A percentile compares a stretch with the other conserved stretches of the same genome.
phyloP scores from a whole-genome alignment of 2,329 filamentous ascomycete species.

The Pleurostoma richardsiae region DNA sequence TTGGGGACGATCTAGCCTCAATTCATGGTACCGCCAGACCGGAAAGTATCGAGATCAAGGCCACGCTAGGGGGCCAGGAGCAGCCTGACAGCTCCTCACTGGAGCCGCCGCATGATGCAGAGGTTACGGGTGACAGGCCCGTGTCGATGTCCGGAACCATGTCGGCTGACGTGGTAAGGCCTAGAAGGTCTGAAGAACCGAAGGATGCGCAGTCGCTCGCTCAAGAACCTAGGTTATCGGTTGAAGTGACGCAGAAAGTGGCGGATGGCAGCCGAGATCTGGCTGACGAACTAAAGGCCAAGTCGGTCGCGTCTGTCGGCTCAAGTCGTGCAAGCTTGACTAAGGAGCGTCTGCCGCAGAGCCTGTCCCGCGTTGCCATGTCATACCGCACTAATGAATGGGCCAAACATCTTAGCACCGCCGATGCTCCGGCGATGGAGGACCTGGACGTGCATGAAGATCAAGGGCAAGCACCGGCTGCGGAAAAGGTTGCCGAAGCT shows the following conservation, averaged over 20 bases:
- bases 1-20: conserved; percentile 26
- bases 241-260: background rate
- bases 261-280: conserved; percentile 15
- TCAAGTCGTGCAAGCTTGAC: conserved; percentile 46
- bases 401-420: conserved; percentile 81
- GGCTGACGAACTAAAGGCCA: conserved; percentile 21
- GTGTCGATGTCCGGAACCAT: background rate
- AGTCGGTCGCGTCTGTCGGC: conserved; percentile 33
- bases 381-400: conserved; percentile 92
- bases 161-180: background rate
- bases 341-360: conserved; percentile 60
- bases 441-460: conserved; percentile 36
- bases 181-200: background rate
- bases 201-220: background rate
- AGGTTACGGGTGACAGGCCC: background rate
- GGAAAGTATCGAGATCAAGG: conserved; percentile 32
- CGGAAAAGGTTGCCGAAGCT: conserved; percentile 37
- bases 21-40: conserved; percentile 13
- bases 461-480: conserved; percentile 12
- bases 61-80: conserved; percentile 21
- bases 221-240: background rate
- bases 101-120: background rate
- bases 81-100: background rate
- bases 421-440: conserved; percentile 67
- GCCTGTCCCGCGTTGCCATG: conserved; percentile 70